A percentile compares a stretch with the other conserved stretches of the same genome.
These are phyloP conservation scores for Hypoxylon sp. DNA, from an alignment of 2,329 filamentous ascomycete genomes.

Conservation along the genomic window DNA sequence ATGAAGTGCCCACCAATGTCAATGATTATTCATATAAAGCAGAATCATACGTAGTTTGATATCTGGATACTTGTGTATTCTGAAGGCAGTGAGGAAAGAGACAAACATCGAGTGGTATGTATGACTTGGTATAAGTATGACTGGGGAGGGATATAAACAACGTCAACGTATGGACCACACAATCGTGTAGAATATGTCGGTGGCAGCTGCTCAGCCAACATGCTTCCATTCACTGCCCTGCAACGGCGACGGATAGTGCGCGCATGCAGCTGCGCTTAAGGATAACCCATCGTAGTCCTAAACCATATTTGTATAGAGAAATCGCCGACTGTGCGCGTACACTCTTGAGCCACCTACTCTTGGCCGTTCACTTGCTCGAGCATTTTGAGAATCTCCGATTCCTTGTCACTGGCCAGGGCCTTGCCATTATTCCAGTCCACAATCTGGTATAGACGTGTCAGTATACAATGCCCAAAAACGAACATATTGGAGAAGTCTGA, in stretches of 20 bases:
- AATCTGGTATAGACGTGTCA: conserved; percentile 52
- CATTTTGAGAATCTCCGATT: conserved; percentile 89
- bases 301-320: not conserved
- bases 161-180: not conserved
- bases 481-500: not conserved
- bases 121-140: not conserved
- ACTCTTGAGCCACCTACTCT: conserved; percentile 12
- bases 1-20: not conserved
- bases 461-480: conserved; percentile 12
- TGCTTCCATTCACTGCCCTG: not conserved
- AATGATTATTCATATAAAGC: not conserved
- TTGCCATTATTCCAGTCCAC: conserved; percentile 96
- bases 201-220: not conserved
- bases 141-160: not conserved
- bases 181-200: not conserved
- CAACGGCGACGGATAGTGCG: not conserved
- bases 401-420: conserved; percentile 77
- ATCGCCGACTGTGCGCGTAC: not conserved
- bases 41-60: not conserved
- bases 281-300: not conserved
- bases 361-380: conserved; percentile 63
- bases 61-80: not conserved
- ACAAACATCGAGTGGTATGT: not conserved
- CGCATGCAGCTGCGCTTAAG: not conserved
- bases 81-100: not conserved